Conservation (phyloP, 306 rosid genomes). For the Cucumis melo region DNA sequence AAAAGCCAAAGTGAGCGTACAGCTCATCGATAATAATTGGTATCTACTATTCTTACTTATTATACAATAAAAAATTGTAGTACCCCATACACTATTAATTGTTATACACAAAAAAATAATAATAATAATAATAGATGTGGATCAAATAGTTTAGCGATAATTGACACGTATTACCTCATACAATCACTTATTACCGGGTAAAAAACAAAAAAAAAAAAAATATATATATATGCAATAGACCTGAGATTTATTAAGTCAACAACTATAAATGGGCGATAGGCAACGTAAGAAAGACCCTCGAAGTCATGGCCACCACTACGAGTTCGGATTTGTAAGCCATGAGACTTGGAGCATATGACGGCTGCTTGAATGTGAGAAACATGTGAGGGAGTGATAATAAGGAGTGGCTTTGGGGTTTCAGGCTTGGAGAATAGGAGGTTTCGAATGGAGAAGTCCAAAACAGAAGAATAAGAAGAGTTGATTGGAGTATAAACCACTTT, state of each 20-base stretch:
- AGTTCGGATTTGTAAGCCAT: neutral
- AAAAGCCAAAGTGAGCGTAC: no score
- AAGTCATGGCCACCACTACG: constrained; percentile 5
- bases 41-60: no score
- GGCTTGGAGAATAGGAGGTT: neutral
- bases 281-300: constrained; percentile 7
- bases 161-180: no score
- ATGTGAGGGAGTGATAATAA: neutral
- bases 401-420: neutral
- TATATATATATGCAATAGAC: no score
- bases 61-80: no score
- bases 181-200: no score
- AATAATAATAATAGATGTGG: no score
- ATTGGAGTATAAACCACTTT: neutral
- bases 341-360: neutral
- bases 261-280: constrained; percentile 12
- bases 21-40: no score
- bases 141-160: no score
- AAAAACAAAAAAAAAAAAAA: no score
- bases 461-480: neutral
- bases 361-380: neutral
- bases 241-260: constrained; percentile 29
- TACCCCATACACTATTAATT: no score
- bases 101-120: no score
- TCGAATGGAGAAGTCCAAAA: neutral